Percentiles rank a stretch among this genome's conserved stretches.
phyloP scores from a whole-genome alignment of 148 eudicot species.

The Spergularia bocconei region DNA sequence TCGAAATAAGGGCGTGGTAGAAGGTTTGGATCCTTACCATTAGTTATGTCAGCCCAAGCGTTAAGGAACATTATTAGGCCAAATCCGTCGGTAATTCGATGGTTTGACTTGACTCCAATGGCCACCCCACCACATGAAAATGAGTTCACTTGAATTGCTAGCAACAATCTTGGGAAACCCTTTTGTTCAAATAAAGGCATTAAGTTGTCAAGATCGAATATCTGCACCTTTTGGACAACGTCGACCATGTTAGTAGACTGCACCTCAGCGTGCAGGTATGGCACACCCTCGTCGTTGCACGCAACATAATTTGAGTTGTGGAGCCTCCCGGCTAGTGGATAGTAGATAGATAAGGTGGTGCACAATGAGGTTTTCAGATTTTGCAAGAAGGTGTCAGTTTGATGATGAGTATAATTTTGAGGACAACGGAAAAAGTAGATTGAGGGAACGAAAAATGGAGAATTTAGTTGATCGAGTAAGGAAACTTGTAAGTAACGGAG shows the following conservation, averaged over 20 bases:
- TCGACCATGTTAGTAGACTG: background rate
- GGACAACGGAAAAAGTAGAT: conserved; percentile 6
- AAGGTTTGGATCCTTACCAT: conserved; percentile 1
- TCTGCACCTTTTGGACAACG: background rate
- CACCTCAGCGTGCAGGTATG: conserved; percentile 4
- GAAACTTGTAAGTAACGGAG: background rate
- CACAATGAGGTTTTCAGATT: conserved; percentile 1
- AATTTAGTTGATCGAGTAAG: conserved; percentile 8
- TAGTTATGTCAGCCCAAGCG: conserved; percentile 4
- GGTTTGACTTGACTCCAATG: conserved; percentile 9
- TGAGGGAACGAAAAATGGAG: background rate
- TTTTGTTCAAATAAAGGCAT: background rate
- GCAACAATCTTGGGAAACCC: background rate
- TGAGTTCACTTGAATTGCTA: conserved; percentile 2
- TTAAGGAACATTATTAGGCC: conserved; percentile 9
- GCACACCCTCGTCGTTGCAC: conserved; percentile 12
- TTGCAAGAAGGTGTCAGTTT: background rate
- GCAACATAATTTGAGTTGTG: background rate
- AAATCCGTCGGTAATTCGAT: conserved; percentile 1
- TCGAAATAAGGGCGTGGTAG: conserved; percentile 9
- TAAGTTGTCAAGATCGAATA: background rate
- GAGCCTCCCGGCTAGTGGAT: conserved; percentile 1
- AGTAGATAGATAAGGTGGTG: background rate
- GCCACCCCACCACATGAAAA: conserved; percentile 11
- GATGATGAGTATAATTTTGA: background rate